Conservation (phyloP, 208 protist species). For the Phytomonas sp. region DNA sequence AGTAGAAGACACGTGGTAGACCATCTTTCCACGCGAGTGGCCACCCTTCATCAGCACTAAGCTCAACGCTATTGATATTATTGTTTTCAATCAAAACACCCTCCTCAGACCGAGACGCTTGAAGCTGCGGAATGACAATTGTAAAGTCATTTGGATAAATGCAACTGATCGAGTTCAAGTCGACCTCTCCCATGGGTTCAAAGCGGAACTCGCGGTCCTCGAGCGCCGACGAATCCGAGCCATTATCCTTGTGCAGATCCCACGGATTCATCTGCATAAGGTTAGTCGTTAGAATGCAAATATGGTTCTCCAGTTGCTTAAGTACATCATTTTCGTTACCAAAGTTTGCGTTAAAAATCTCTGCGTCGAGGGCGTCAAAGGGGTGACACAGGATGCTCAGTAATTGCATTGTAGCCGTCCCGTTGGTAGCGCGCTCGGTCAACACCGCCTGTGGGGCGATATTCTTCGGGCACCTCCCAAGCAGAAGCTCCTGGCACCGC, state of each 20-base stretch:
- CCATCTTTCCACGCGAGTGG: conserved; percentile 63
- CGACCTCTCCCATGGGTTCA: conserved; percentile 50
- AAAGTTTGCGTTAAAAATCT: conserved; percentile 40
- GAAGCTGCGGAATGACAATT: conserved; percentile 55
- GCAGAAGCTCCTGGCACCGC: conserved; percentile 21
- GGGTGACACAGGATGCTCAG: conserved; percentile 73
- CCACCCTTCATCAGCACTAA: conserved; percentile 84
- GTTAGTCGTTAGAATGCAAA: conserved; percentile 41
- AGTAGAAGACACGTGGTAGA: conserved; percentile 77
- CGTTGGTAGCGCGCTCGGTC: conserved; percentile 30
- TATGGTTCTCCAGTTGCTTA: conserved; percentile 42
- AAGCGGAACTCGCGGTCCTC: conserved; percentile 31
- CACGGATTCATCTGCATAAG: conserved; percentile 37
- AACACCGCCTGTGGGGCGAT: conserved; percentile 30
- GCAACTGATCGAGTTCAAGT: conserved; percentile 57
- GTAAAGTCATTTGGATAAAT: conserved; percentile 81
- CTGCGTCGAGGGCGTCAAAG: conserved; percentile 75
- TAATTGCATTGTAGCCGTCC: conserved; percentile 44
- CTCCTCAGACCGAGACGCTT: conserved; percentile 45
- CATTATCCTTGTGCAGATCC: conserved; percentile 24
- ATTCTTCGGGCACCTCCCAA: conserved; percentile 19
- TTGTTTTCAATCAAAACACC: conserved; percentile 68
- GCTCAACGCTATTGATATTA: conserved; percentile 24
- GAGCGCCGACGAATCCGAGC: neutral
- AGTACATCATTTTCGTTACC: conserved; percentile 41